Evolutionary conservation across 169 alveolate species (phyloP).

Genomic region (Babesia ovata): DNA sequence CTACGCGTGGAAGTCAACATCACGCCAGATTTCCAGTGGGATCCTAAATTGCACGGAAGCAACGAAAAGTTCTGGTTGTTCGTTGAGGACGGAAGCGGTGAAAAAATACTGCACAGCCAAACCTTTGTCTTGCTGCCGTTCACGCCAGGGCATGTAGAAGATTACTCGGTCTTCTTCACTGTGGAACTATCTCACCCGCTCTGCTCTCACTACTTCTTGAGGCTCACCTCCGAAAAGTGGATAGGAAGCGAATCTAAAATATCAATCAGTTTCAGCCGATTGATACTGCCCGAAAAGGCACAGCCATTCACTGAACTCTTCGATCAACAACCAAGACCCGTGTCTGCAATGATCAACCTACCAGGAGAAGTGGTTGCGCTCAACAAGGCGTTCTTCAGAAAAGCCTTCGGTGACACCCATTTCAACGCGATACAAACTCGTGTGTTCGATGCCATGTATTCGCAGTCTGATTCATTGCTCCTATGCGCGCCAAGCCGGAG

Average conservation of each 20-base stretch:
- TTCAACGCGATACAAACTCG: slow-evolving; percentile 75
- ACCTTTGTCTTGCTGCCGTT: slow-evolving; percentile 71
- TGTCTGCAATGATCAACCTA: slow-evolving; percentile 54
- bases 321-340: slow-evolving; percentile 93
- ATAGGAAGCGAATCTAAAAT: slow-evolving; percentile 75
- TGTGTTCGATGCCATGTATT: slow-evolving; percentile 68
- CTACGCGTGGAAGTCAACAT: slow-evolving; percentile 90
- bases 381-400: slow-evolving; percentile 35
- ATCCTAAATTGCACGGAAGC: slow-evolving; percentile 88
- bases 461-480: slow-evolving; percentile 64
- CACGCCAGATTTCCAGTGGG: slow-evolving; percentile 96
- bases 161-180: slow-evolving; percentile 89
- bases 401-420: slow-evolving; percentile 35
- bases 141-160: slow-evolving; percentile 74
- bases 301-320: slow-evolving; percentile 92
- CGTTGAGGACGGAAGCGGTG: slow-evolving; percentile 96
- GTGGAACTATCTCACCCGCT: slow-evolving; percentile 96
- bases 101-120: slow-evolving; percentile 93
- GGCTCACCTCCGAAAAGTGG: slow-evolving; percentile 94
- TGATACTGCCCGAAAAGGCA: slow-evolving; percentile 91
- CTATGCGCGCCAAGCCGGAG: slow-evolving; percentile 71
- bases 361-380: slow-evolving; percentile 26
- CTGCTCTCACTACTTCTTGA: slow-evolving; percentile 95
- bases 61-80: slow-evolving; percentile 95
- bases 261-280: slow-evolving; percentile 66